Conservation (phyloP, 1,284 basidiomycete genomes). For the Chalciporus sp. region DNA sequence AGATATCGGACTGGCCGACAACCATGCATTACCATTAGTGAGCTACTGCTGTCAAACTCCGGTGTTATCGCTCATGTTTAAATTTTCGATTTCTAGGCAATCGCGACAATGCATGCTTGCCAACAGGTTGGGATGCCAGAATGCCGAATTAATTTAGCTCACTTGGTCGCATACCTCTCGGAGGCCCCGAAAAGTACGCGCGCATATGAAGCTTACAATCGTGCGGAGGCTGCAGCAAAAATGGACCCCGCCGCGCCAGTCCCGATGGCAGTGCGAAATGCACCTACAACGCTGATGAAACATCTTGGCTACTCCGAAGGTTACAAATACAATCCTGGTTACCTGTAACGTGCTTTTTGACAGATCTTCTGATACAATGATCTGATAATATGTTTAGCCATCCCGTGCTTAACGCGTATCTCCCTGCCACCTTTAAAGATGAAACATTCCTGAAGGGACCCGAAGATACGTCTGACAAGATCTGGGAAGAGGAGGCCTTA, state of each 20-base stretch:
- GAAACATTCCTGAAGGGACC: conserved; percentile 56
- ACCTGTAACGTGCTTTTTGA: conserved; percentile 46
- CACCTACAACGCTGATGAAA: conserved; percentile 84
- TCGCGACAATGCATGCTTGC: conserved; percentile 79
- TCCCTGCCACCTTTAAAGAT: conserved; percentile 48
- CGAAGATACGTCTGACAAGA: conserved; percentile 56
- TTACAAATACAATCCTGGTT: conserved; percentile 83
- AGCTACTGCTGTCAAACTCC: conserved; percentile 19
- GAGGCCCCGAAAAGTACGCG: conserved; percentile 86
- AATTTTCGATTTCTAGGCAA: conserved; percentile 51
- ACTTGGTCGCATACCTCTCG: conserved; percentile 80
- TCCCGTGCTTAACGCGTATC: conserved; percentile 70
- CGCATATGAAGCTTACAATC: conserved; percentile 76
- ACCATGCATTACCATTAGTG: conserved; percentile 71
- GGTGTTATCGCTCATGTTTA: neutral
- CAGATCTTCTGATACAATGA: neutral
- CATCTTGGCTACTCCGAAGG: conserved; percentile 74
- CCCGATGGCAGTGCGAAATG: conserved; percentile 83
- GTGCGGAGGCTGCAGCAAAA: conserved; percentile 66
- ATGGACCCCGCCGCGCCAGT: conserved; percentile 59
- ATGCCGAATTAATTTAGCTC: conserved; percentile 76
- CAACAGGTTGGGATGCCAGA: conserved; percentile 87
- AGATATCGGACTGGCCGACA: conserved; percentile 82
- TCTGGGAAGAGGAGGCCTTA: conserved; percentile 76
- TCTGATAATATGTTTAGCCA: conserved; percentile 46